Percentiles rank a stretch among this genome's conserved stretches.
Evolutionary conservation across 2,329 filamentous ascomycete genomes (phyloP).

Genomic region (Paracoccidioides brasiliensis): DNA sequence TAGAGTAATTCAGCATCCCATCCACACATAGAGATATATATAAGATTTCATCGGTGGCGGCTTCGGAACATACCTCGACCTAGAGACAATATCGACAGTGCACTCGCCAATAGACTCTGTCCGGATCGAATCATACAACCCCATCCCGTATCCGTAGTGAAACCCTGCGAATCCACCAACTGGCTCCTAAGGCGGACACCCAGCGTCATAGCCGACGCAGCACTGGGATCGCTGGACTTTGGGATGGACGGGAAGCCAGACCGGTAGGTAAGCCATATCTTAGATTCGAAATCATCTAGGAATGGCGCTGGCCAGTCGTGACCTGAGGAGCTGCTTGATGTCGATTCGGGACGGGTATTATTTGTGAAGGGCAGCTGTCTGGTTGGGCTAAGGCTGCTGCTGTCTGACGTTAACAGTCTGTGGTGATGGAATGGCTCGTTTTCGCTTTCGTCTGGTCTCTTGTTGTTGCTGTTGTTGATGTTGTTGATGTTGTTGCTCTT

Average conservation of each 20-base stretch:
- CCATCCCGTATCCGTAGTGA: slow-evolving; percentile 91
- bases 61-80: slow-evolving; percentile 53
- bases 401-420: neutral
- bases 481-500: too few species aligned
- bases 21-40: too few species aligned
- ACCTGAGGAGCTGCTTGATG: slow-evolving; percentile 7
- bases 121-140: slow-evolving; percentile 98
- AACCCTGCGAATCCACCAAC: slow-evolving; percentile 64
- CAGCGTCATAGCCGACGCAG: slow-evolving; percentile 60
- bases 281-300: slow-evolving; percentile 82
- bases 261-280: slow-evolving; percentile 92
- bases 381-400: neutral
- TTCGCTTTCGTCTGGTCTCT: neutral
- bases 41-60: neutral
- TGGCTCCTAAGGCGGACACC: slow-evolving; percentile 72
- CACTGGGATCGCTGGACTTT: slow-evolving; percentile 61
- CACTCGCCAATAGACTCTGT: slow-evolving; percentile 82
- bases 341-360: neutral
- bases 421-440: neutral
- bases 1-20: slow-evolving; percentile 12
- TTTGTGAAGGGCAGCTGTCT: neutral
- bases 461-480: neutral
- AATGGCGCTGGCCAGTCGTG: slow-evolving; percentile 72
- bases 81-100: slow-evolving; percentile 56
- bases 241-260: slow-evolving; percentile 74